Conservation (phyloP, 2,329 filamentous ascomycete species). For the Sclerotinia minor region DNA sequence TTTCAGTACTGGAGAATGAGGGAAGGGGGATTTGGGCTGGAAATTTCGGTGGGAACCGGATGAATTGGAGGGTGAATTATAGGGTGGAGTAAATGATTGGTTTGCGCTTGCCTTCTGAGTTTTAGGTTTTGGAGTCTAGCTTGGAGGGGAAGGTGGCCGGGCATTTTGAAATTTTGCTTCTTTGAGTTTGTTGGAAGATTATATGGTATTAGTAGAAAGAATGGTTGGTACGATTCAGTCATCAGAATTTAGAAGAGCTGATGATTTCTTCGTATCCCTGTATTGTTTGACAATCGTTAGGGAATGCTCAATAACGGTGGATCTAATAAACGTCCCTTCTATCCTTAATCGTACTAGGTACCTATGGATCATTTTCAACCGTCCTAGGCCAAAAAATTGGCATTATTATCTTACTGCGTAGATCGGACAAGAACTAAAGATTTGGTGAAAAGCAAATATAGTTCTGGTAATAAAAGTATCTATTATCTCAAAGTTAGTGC, state of each 20-base stretch:
- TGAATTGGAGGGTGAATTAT: background rate
- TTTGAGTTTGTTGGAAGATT: background rate
- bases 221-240: no score
- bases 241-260: background rate
- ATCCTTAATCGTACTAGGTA: no score
- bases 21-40: no score
- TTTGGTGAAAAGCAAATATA: rapidly evolving
- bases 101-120: background rate
- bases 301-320: no score
- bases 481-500: no score
- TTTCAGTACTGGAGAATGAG: no score
- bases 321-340: background rate
- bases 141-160: no score
- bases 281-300: no score
- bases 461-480: rapidly evolving
- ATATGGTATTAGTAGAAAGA: background rate
- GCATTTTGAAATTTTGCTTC: no score
- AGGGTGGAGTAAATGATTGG: no score
- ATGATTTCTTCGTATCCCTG: background rate
- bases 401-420: background rate
- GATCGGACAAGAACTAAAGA: background rate
- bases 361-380: background rate
- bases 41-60: background rate
- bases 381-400: background rate
- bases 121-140: background rate